These are phyloP conservation scores for Lineolata rhizophorae DNA, from an alignment of 495 filamentous ascomycete genomes.

Conservation along the genomic window DNA sequence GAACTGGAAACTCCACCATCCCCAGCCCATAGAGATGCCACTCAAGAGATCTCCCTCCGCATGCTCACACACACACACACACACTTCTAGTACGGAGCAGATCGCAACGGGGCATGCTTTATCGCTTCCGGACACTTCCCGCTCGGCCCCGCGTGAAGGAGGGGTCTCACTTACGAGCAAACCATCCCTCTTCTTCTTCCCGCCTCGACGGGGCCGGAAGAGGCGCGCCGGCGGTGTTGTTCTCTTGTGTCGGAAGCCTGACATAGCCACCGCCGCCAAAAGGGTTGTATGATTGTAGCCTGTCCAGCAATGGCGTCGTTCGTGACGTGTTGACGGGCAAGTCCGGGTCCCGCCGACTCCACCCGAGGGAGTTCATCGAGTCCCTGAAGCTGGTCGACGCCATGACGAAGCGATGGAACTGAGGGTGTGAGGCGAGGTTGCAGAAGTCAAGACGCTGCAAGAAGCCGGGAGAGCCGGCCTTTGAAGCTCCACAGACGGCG, in stretches of 20 bases:
- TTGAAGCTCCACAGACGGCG: too few relatives aligned
- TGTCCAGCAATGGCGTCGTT: constrained; percentile 46
- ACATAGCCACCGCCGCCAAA: constrained; percentile 80
- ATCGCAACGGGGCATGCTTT: too few relatives aligned
- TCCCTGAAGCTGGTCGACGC: constrained; percentile 77
- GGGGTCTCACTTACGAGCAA: constrained; percentile 59
- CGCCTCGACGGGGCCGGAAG: constrained; percentile 65
- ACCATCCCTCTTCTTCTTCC: constrained; percentile 89
- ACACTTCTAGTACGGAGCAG: too few relatives aligned
- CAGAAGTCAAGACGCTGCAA: too few relatives aligned
- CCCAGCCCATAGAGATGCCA: too few relatives aligned
- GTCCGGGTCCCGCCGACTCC: constrained; percentile 72
- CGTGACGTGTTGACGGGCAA: constrained; percentile 54
- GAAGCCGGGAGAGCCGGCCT: too few relatives aligned
- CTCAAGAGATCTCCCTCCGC: too few relatives aligned
- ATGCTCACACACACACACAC: too few relatives aligned
- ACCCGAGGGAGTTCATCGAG: constrained; percentile 84
- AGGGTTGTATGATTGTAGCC: constrained; percentile 69
- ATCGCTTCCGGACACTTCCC: too few relatives aligned
- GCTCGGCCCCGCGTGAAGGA: too few relatives aligned
- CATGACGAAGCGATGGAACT: too few relatives aligned
- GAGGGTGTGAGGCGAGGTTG: constrained; percentile 5
- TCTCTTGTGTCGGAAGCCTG: constrained; percentile 69
- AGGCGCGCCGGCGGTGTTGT: constrained; percentile 51
- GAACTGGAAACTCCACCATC: constrained; percentile 14